Evolutionary conservation across 495 filamentous ascomycete genomes (phyloP), one percentile per base, ranked within the genome.

Genomic region (Pyronema omphalodes): DNA sequence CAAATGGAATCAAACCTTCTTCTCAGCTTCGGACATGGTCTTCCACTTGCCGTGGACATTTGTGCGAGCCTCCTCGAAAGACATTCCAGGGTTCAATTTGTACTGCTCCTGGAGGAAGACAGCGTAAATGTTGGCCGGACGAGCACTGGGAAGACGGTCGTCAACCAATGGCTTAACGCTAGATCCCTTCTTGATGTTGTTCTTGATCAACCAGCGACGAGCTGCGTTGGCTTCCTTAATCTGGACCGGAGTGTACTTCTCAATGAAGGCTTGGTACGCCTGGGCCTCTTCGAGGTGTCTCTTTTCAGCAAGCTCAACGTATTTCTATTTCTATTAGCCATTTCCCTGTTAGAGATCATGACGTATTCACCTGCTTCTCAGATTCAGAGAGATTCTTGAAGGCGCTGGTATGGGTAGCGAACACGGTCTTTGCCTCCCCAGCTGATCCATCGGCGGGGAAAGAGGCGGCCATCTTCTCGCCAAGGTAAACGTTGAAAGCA

Each of bases 1-100:
- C 12, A 47, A 47, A 47, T 17, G 17, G 19, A 29, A 18, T 17
- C 37, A 3, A n/a, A 52, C 50, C 50, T 52, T 52, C 50, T 52
- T 52, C 37, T 52, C 50, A 9, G 11, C 37, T 3, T 52, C 50
- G 34, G 50, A 3, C 36, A 52, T 7, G 7, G 2, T n/a, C 23
- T 40, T 43, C 50, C 50, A 52, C 35, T 18, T 8, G 5, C 5
- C 23, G 23, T 29, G 23, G 23, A 29, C 2, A 5, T 5, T 29
- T 5, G 8, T 8, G 17, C 34, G 17, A 40, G 50, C 50, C 1
- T 17, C 50, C 50, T 41, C 19, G 3, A 33, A 14, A 34, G 29
- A 4, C 50, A 40, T 37, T 1, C 14, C 11, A 14, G 9, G 18
- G 37, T 52, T 41, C 15, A 19, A 4, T 9, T 52, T 40, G 7